These are phyloP conservation scores for Plasmodium adleri DNA, from an alignment of 169 alveolate species.

Conservation along the genomic window DNA sequence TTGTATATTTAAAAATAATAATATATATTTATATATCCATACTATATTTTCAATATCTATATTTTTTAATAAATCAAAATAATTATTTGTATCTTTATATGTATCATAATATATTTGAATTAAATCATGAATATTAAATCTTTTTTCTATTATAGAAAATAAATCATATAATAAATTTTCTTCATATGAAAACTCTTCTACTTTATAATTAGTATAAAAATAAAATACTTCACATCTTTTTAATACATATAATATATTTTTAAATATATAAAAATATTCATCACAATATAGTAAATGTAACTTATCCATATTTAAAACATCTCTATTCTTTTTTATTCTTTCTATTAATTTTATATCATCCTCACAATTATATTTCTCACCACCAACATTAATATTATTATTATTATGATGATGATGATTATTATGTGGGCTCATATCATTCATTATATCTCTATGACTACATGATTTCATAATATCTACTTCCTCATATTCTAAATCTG, in stretches of 20 bases:
- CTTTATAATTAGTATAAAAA: constrained; percentile 34
- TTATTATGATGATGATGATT: too few species aligned
- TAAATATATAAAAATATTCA: constrained; percentile 62
- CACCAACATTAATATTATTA: neutral
- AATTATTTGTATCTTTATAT: constrained; percentile 51
- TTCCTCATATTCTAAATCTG: neutral
- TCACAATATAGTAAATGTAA: constrained; percentile 44
- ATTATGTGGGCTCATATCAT: too few species aligned
- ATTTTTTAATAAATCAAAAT: constrained; percentile 27
- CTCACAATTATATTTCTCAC: neutral
- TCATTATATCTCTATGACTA: too few species aligned
- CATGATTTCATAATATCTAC: too few species aligned
- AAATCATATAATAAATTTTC: constrained; percentile 11
- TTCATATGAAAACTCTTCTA: constrained; percentile 65
- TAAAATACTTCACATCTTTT: constrained; percentile 37
- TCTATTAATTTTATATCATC: neutral
- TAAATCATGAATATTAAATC: constrained; percentile 27
- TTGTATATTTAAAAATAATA: constrained; percentile 56
- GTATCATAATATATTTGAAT: constrained; percentile 60
- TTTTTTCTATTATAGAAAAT: constrained; percentile 22
- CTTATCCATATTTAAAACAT: constrained; percentile 14
- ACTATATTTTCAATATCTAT: constrained; percentile 13
- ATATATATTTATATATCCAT: constrained; percentile 57
- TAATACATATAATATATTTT: constrained; percentile 26
- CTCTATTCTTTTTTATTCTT: constrained; percentile 1